Conservation (phyloP, 2,329 filamentous ascomycete genomes). For the Tricladium varicosporioides region DNA sequence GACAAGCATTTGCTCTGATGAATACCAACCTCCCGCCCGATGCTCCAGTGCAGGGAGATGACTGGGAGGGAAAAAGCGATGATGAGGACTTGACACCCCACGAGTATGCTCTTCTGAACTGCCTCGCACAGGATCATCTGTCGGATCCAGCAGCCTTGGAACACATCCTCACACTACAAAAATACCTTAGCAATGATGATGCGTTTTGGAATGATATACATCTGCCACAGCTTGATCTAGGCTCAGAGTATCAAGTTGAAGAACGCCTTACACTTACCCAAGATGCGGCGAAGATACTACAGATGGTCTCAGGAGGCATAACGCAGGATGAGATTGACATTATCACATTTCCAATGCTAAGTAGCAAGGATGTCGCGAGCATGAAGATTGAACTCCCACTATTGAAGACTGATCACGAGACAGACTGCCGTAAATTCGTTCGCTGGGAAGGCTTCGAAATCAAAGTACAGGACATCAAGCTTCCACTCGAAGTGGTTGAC, state of each 20-base stretch:
- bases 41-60: neutral
- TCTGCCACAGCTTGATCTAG: slow-evolving; percentile 22
- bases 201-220: slow-evolving; percentile 9
- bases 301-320: slow-evolving; percentile 16
- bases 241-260: slow-evolving; percentile 15
- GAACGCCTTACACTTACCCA: slow-evolving; percentile 27
- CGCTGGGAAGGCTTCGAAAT: slow-evolving; percentile 28
- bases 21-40: neutral
- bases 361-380: slow-evolving; percentile 3
- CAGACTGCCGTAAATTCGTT: slow-evolving; percentile 28
- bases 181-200: neutral
- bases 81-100: slow-evolving; percentile 20
- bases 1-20: no score
- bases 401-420: slow-evolving; percentile 28
- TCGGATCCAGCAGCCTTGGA: slow-evolving; percentile 12
- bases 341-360: slow-evolving; percentile 10
- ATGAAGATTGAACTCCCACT: slow-evolving; percentile 30
- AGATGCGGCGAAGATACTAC: slow-evolving; percentile 25
- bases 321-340: slow-evolving; percentile 12
- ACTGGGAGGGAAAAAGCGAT: neutral
- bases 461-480: slow-evolving; percentile 25
- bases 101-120: slow-evolving; percentile 31
- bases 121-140: slow-evolving; percentile 27
- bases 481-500: slow-evolving; percentile 31
- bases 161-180: slow-evolving; percentile 20